Base-by-base conservation (phyloP, 2,329 filamentous ascomycete genomes). In the Achaetomium macrosporum region DNA sequence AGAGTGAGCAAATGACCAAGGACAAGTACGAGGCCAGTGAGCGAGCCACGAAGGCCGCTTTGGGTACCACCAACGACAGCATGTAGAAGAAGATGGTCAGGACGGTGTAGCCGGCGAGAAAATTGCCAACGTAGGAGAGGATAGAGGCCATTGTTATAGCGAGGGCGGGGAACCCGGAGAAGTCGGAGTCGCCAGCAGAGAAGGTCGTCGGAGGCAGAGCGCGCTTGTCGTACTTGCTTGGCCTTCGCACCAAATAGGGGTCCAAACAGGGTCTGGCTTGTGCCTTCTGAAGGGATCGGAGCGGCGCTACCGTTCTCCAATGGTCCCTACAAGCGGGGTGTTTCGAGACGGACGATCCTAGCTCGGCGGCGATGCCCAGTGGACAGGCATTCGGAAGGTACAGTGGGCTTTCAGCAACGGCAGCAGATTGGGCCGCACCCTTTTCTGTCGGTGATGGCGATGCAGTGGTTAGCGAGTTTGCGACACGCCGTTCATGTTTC, bases 31-130 rank as follows among this genome's bases (percentile, higher is more conserved):
- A 76, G 61, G 82, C 82, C 60, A 89, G 74, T 47, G 77, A 72
- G 66, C 88, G 87, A 61, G 85, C 87, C 62, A 76, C 78, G 72
- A 89, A 92, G 66, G 76, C 79, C 48, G 81, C 79, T 55, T 77
- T 75, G 57, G 82, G 79, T 41, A 81, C 63, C 61, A 79, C 70
- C 60, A 77, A 68, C 55, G 83, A 84, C 56, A 85, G 68, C 69
- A 82, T 71, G 72, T 84, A 87, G 75, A 88, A 77, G 65, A 69
- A 67, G 60, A 77, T 41, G 55, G 73, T 75, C 59, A 82, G 69
- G 66, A 68, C 74, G 60, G 69, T 60, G 66, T 82, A 84, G 62
- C 73, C 76, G 56, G 68, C 68, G 57, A 77, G 61, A 66, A 79
- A 77, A 67, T 77, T 77, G 64, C 58, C 62, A 57, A 73, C 53